These are phyloP conservation scores for Hansenula lynferdii DNA, from an alignment of 1,139 yeast species.

Conservation along the genomic window DNA sequence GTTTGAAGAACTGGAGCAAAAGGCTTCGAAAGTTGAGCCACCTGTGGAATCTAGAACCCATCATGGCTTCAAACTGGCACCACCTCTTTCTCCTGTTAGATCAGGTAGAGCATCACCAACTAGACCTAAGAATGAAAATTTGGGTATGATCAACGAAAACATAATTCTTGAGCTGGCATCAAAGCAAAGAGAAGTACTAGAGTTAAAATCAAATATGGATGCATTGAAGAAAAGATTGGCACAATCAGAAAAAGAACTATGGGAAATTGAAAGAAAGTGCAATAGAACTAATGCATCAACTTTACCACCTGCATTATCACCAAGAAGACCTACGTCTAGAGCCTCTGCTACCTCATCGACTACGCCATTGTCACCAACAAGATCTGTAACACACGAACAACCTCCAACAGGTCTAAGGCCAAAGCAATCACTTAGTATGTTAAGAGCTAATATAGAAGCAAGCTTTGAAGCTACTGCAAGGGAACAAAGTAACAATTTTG, in stretches of 20 bases:
- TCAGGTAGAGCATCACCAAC: background rate
- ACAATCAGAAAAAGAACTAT: slow-evolving; percentile 31
- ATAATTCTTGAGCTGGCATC: slow-evolving; percentile 35
- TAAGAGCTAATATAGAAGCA: slow-evolving; percentile 8
- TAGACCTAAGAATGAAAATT: too few relatives aligned
- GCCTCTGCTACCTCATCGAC: slow-evolving; percentile 4
- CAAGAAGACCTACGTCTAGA: background rate
- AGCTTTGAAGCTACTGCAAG: slow-evolving; percentile 10
- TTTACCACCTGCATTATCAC: slow-evolving; percentile 2
- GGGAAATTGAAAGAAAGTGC: slow-evolving; percentile 28
- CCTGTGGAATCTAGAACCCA: too few relatives aligned
- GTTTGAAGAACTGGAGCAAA: slow-evolving; percentile 11
- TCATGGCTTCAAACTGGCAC: too few relatives aligned
- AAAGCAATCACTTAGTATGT: slow-evolving; percentile 5
- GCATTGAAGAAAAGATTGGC: slow-evolving; percentile 30
- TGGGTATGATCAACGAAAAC: slow-evolving; percentile 10
- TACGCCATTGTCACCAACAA: slow-evolving; percentile 3
- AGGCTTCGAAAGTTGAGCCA: background rate
- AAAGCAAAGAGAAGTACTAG: slow-evolving; percentile 39
- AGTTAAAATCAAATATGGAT: slow-evolving; percentile 31
- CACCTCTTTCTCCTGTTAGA: slow-evolving; percentile 3
- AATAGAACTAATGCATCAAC: slow-evolving; percentile 3
- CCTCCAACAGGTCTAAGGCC: background rate
- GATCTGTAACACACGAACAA: background rate
- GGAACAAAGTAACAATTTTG: slow-evolving; percentile 7